phyloP scores from a whole-genome alignment of 208 protist genomes.

The Porcisia deanei region DNA sequence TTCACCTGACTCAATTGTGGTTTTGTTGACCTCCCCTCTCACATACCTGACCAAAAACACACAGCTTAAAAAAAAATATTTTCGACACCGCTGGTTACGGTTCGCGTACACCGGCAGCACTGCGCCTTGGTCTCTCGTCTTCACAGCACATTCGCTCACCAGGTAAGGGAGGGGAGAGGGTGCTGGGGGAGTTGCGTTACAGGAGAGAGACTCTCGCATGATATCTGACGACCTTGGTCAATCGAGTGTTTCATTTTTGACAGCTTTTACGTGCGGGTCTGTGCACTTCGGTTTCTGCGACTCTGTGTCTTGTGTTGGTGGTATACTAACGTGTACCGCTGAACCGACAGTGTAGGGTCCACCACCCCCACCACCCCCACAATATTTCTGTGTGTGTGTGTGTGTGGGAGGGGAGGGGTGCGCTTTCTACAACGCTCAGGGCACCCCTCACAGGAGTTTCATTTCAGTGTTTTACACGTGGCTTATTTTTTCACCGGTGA shows the following conservation, averaged over 20 bases:
- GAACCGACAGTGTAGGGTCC: neutral
- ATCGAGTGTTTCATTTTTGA: no score
- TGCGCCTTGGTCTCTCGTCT: neutral
- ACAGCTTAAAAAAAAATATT: neutral
- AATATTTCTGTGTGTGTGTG: neutral
- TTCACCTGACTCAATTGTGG: neutral
- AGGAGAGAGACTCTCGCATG: neutral
- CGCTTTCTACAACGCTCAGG: no score
- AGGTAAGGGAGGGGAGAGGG: no score
- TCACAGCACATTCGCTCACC: neutral
- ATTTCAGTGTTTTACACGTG: neutral
- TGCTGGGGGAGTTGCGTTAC: no score
- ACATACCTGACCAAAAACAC: neutral
- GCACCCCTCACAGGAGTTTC: neutral
- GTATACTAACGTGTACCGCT: neutral
- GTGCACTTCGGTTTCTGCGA: neutral
- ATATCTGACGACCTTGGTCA: neutral
- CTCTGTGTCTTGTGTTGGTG: neutral
- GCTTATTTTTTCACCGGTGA: neutral
- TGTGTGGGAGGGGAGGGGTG: neutral
- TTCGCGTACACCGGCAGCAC: neutral
- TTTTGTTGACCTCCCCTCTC: neutral
- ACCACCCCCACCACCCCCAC: neutral
- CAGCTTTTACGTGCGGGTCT: neutral
- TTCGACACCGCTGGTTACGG: neutral